Conservation (phyloP, 2,329 filamentous ascomycete genomes). For the Orbilia quercus region DNA sequence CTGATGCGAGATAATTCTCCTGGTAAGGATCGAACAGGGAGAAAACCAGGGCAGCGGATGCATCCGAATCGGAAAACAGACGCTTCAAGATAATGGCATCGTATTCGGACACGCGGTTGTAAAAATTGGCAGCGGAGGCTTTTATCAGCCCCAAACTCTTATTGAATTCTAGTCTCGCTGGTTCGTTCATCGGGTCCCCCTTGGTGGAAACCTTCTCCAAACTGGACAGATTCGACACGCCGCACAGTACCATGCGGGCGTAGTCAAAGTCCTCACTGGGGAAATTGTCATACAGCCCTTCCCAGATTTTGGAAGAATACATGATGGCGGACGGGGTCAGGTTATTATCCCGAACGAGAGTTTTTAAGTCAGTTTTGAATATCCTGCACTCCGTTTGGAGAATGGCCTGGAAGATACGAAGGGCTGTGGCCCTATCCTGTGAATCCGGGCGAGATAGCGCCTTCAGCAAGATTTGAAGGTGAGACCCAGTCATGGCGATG, state of each 20-base stretch:
- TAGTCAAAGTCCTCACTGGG: slow-evolving; percentile 58
- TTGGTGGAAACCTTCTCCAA: slow-evolving; percentile 66
- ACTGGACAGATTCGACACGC: slow-evolving; percentile 57
- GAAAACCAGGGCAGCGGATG: slow-evolving; percentile 79
- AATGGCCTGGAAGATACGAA: slow-evolving; percentile 56
- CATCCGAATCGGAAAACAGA: slow-evolving; percentile 75
- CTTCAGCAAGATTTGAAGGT: slow-evolving; percentile 61
- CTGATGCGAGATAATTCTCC: slow-evolving; percentile 80
- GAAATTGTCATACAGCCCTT: slow-evolving; percentile 57
- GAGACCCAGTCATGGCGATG: slow-evolving; percentile 65
- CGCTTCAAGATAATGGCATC: slow-evolving; percentile 74
- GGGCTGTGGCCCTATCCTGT: slow-evolving; percentile 47
- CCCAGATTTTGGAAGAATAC: slow-evolving; percentile 57
- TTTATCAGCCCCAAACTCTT: slow-evolving; percentile 73
- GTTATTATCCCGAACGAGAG: slow-evolving; percentile 47
- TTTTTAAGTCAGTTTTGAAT: slow-evolving; percentile 58
- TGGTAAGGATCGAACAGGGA: slow-evolving; percentile 84
- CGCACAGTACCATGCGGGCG: slow-evolving; percentile 54
- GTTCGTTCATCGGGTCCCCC: slow-evolving; percentile 62
- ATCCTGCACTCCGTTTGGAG: slow-evolving; percentile 58
- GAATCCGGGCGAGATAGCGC: slow-evolving; percentile 51
- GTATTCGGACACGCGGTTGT: slow-evolving; percentile 84
- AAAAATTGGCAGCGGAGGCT: slow-evolving; percentile 75
- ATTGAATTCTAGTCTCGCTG: slow-evolving; percentile 79
- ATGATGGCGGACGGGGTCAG: slow-evolving; percentile 45